Percentiles rank a stretch among this genome's conserved stretches.
These are phyloP conservation scores for Cichorium intybus DNA, from an alignment of 140 eudicot species.

Conservation along the genomic window DNA sequence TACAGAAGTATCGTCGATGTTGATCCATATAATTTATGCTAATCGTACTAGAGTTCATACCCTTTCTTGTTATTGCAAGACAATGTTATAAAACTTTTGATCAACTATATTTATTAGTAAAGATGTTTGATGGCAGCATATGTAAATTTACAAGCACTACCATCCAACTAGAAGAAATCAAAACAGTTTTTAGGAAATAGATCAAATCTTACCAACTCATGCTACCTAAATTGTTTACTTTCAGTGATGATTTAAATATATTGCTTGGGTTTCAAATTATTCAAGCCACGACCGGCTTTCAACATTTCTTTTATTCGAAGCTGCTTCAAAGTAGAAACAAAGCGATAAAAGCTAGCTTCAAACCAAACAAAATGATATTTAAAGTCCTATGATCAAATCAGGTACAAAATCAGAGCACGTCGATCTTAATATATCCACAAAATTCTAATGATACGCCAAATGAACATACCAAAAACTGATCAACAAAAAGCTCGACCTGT, in stretches of 20 bases:
- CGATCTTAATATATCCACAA: slow-evolving; percentile 13
- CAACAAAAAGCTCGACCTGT: slow-evolving; percentile 5
- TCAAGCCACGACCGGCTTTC: not conserved
- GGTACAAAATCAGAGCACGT: slow-evolving; percentile 4
- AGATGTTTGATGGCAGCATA: not conserved
- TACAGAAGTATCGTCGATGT: not conserved
- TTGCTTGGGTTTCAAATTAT: not conserved
- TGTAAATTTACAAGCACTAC: slow-evolving; percentile 7
- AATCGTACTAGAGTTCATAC: not conserved
- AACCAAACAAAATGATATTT: slow-evolving; percentile 4
- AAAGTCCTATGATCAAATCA: not conserved
- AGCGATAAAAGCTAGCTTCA: not conserved
- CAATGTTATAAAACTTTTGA: not conserved
- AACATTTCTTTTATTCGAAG: not conserved
- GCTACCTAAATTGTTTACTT: not conserved
- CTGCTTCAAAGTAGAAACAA: not conserved
- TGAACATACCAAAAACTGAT: slow-evolving; percentile 15
- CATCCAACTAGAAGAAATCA: slow-evolving; percentile 29
- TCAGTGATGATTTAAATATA: not conserved
- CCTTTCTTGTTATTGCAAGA: not conserved
- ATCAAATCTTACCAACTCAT: slow-evolving; percentile 30
- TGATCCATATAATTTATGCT: not conserved
- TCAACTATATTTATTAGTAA: not conserved
- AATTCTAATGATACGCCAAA: not conserved
- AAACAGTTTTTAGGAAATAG: not conserved